Conservation (phyloP, 108 stramenopile species). For the Mayamaea pseudoterrestris region DNA sequence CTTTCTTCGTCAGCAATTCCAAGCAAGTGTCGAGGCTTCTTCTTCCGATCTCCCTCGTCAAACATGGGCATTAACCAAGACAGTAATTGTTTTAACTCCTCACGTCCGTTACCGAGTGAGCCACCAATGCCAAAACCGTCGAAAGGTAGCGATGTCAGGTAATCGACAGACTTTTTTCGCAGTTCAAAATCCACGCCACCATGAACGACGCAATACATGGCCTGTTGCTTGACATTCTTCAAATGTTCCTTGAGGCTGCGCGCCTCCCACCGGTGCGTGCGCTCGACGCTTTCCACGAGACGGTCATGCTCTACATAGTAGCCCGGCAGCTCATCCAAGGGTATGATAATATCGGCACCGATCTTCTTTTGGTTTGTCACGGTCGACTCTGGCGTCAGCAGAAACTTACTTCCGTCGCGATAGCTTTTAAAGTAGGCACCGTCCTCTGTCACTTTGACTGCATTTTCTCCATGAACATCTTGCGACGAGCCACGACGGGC, state of each 20-base stretch:
- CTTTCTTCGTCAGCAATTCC: conserved; percentile 89
- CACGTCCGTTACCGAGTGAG: conserved; percentile 72
- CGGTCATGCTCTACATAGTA: conserved; percentile 64
- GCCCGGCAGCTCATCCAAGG: conserved; percentile 85
- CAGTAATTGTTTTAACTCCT: conserved; percentile 77
- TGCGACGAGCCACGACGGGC: background rate
- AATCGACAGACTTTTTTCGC: conserved; percentile 62
- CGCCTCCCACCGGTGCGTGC: conserved; percentile 90
- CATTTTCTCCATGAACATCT: conserved; percentile 22
- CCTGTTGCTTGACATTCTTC: conserved; percentile 63
- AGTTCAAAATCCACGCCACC: conserved; percentile 80
- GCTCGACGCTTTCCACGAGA: conserved; percentile 59
- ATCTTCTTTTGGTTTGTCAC: conserved; percentile 83
- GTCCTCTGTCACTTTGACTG: conserved; percentile 83
- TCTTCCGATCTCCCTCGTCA: conserved; percentile 36
- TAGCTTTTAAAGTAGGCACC: conserved; percentile 82
- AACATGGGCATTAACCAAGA: conserved; percentile 83
- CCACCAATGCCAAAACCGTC: conserved; percentile 92
- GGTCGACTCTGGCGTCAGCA: conserved; percentile 82
- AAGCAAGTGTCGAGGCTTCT: conserved; percentile 83
- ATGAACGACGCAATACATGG: conserved; percentile 91
- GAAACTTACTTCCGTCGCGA: conserved; percentile 73
- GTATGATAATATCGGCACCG: conserved; percentile 93
- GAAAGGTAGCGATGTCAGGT: conserved; percentile 83
- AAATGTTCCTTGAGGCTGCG: conserved; percentile 75